Evolutionary conservation across 2,329 filamentous ascomycete genomes (phyloP), one percentile per base, ranked within the genome.

Genomic region (Cercospora sesami): DNA sequence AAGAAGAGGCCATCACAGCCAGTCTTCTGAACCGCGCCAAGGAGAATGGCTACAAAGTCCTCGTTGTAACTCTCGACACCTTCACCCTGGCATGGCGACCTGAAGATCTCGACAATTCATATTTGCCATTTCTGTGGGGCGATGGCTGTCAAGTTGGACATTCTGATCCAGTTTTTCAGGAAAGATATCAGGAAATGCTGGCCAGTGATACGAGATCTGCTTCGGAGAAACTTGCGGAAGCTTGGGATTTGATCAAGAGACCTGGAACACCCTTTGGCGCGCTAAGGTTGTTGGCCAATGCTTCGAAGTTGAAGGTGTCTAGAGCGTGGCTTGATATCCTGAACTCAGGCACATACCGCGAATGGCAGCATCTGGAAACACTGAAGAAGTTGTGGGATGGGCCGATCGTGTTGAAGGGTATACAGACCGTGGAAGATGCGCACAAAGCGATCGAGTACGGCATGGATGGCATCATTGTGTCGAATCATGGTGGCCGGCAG

Each of bases 31-130:
- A 79, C 2, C 84, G 90, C 0, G 91, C 90, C 0, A 87, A 87
- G 73, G 81, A 80, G 0, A 84, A 81, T 33, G 90, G 90, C 0
- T 93, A 84, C 78, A 84, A 83, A 36, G 89, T 88, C 0, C 82
- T 93, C 0, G 86, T 93, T 6, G 88, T 93, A 0, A 93, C 91
- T 0, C 81, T 92, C 0, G 91, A 93, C 77, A 92, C 90, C 0
- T 91, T 87, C 78, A 84, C 84, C 12, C 81, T 93, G 36, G 86
- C 85, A 0, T 93, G 90, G 90, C 83, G 91, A 39, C 90, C 90
- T 14, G 64, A 67, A 55, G 74, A 76, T 61, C 65, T 76, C 12
- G 72, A 76, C 31, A 63, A 69, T 21, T 72, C 68, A 3, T 74
- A 74, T 33, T 23, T 73, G 0, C 71, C 71, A 1, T 73, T 73